Conservation (phyloP, 1,284 basidiomycete species). For the Trichosporon coremiiforme region DNA sequence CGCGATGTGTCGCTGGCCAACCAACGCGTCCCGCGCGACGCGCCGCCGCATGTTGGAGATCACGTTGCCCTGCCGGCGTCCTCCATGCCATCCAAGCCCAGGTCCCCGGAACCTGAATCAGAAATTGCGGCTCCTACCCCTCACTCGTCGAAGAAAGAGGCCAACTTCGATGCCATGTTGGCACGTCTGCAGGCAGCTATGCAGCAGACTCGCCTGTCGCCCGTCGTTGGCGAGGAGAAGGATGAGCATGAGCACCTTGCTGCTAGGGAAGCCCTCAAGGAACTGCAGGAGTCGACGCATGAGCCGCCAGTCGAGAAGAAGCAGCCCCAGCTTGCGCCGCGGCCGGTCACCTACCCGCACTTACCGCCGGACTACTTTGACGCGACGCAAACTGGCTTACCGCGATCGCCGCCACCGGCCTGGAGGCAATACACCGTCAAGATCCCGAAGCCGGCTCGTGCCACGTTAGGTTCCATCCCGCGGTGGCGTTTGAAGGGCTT, state of each 20-base stretch:
- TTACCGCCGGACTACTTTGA: constrained; percentile 44
- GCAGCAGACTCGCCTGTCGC: constrained; percentile 65
- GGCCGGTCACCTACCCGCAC: constrained; percentile 20
- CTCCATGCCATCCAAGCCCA: constrained; percentile 10
- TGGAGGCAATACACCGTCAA: constrained; percentile 64
- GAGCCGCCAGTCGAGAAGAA: not conserved
- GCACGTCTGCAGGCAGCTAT: constrained; percentile 84
- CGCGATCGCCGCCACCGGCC: constrained; percentile 57
- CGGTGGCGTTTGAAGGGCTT: constrained; percentile 29
- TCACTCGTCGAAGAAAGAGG: constrained; percentile 58
- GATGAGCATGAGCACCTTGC: constrained; percentile 4
- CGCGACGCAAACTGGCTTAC: constrained; percentile 45
- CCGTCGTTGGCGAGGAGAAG: constrained; percentile 31
- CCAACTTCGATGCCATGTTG: constrained; percentile 78
- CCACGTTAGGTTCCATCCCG: constrained; percentile 35
- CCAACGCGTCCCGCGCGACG: constrained; percentile 15
- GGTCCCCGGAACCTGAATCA: not conserved
- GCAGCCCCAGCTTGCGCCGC: constrained; percentile 21
- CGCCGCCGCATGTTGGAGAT: constrained; percentile 20
- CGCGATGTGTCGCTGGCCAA: not conserved
- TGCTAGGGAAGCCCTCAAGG: not conserved
- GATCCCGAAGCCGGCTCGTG: constrained; percentile 60
- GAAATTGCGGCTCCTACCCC: constrained; percentile 24
- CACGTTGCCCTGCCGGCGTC: not conserved
- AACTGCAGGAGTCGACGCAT: not conserved